These are phyloP conservation scores for Schizopora paradoxa DNA, from an alignment of 1,284 basidiomycete genomes.

Conservation along the genomic window DNA sequence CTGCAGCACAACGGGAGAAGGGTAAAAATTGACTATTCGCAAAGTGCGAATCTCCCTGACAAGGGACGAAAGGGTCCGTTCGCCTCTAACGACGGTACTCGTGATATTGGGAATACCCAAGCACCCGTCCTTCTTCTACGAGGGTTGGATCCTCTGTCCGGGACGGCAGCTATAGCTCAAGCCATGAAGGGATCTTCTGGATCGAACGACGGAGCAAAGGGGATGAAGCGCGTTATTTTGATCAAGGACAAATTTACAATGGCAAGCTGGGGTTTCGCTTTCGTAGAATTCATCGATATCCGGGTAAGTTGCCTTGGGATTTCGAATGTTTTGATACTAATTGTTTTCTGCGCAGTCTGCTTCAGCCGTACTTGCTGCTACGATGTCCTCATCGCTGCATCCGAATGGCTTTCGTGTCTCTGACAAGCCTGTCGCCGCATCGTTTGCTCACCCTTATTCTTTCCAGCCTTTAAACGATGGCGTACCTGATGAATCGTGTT, in stretches of 20 bases:
- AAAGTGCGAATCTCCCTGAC: slow-evolving; percentile 67
- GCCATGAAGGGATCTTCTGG: slow-evolving; percentile 69
- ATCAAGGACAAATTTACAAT: slow-evolving; percentile 82
- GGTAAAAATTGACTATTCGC: slow-evolving; percentile 89
- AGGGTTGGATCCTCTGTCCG: slow-evolving; percentile 82
- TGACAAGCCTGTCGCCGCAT: slow-evolving; percentile 79
- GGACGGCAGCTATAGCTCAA: slow-evolving; percentile 77
- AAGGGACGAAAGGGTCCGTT: slow-evolving; percentile 52
- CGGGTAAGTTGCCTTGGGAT: slow-evolving; percentile 45
- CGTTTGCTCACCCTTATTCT: slow-evolving; percentile 82
- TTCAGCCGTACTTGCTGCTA: slow-evolving; percentile 67
- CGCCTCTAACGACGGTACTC: slow-evolving; percentile 82
- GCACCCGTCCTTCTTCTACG: slow-evolving; percentile 81
- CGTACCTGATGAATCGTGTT: slow-evolving; percentile 67
- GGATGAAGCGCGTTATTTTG: slow-evolving; percentile 80
- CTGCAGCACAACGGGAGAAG: slow-evolving; percentile 64
- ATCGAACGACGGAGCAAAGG: slow-evolving; percentile 68
- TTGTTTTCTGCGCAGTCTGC: slow-evolving; percentile 48
- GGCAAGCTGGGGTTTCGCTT: slow-evolving; percentile 87
- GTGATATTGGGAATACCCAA: slow-evolving; percentile 84
- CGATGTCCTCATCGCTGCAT: slow-evolving; percentile 77
- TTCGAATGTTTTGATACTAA: slow-evolving; percentile 14
- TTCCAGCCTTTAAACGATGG: slow-evolving; percentile 76
- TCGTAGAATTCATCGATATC: slow-evolving; percentile 83
- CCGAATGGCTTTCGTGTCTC: slow-evolving; percentile 86